Conservation (phyloP, 2,329 filamentous ascomycete species). For the Scedosporium dehoogii region DNA sequence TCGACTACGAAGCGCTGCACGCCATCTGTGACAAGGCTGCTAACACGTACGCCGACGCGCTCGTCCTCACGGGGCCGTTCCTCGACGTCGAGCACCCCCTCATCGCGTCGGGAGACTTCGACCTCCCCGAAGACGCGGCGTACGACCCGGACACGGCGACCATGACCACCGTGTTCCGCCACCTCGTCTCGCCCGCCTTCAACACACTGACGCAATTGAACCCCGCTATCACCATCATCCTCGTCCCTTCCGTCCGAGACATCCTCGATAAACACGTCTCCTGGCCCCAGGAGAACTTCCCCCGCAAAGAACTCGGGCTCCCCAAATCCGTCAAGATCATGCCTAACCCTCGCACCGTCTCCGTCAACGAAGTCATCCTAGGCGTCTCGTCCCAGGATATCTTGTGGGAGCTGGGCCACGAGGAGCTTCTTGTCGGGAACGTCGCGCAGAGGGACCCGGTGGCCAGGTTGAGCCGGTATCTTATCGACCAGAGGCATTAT, state of each 20-base stretch:
- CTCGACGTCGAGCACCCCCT: slow-evolving; percentile 86
- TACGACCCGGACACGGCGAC: slow-evolving; percentile 70
- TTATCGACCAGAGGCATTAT: slow-evolving; percentile 87
- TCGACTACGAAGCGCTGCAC: slow-evolving; percentile 80
- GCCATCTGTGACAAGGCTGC: slow-evolving; percentile 70
- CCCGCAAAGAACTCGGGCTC: slow-evolving; percentile 63
- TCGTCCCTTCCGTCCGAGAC: slow-evolving; percentile 77
- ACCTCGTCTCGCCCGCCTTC: slow-evolving; percentile 66
- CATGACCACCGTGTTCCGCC: slow-evolving; percentile 72
- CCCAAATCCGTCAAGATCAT: slow-evolving; percentile 68
- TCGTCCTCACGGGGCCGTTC: slow-evolving; percentile 80
- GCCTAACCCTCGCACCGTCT: slow-evolving; percentile 83
- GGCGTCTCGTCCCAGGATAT: slow-evolving; percentile 78
- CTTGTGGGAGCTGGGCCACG: slow-evolving; percentile 68
- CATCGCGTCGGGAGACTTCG: slow-evolving; percentile 69
- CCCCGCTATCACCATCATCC: slow-evolving; percentile 68
- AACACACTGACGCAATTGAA: slow-evolving; percentile 59
- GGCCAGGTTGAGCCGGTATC: slow-evolving; percentile 60
- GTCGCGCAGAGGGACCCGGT: slow-evolving; percentile 13
- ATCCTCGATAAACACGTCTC: slow-evolving; percentile 73
- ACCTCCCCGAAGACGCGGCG: slow-evolving; percentile 57
- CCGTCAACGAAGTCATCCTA: slow-evolving; percentile 76
- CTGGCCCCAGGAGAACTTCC: slow-evolving; percentile 62
- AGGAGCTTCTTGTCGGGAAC: slow-evolving; percentile 55
- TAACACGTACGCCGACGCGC: slow-evolving; percentile 62